phyloP scores from a whole-genome alignment of 768 basidiomycete species.

The Lactarius vividus region DNA sequence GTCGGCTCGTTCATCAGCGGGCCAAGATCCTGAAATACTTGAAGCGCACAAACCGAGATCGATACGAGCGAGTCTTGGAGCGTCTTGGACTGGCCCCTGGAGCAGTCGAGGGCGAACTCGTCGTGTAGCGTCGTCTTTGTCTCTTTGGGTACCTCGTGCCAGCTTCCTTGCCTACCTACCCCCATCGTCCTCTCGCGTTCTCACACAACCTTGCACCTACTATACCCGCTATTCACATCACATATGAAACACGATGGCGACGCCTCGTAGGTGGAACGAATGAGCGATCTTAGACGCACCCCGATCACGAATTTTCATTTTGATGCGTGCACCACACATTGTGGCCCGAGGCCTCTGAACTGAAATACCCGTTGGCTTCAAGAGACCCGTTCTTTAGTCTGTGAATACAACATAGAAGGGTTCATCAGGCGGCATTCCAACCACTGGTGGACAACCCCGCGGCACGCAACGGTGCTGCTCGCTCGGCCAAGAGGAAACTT shows the following conservation, averaged over 20 bases:
- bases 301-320: too few relatives aligned
- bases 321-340: too few relatives aligned
- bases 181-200: not conserved
- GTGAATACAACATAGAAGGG: too few relatives aligned
- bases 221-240: not conserved
- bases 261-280: not conserved
- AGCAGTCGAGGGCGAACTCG: slow-evolving; percentile 87
- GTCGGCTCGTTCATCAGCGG: slow-evolving; percentile 75
- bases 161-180: not conserved
- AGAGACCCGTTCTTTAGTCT: too few relatives aligned
- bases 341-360: too few relatives aligned
- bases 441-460: too few relatives aligned
- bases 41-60: slow-evolving; percentile 55
- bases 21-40: slow-evolving; percentile 83
- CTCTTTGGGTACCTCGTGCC: not conserved
- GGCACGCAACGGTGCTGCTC: too few relatives aligned
- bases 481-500: too few relatives aligned
- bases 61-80: slow-evolving; percentile 71
- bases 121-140: slow-evolving; percentile 51
- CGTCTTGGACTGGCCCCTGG: slow-evolving; percentile 73
- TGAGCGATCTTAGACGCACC: not conserved
- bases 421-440: too few relatives aligned
- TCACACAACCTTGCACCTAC: not conserved
- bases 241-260: not conserved
- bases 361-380: too few relatives aligned